Base-by-base conservation (phyloP, 768 basidiomycete species). In the Hygrocybe punicea region DNA sequence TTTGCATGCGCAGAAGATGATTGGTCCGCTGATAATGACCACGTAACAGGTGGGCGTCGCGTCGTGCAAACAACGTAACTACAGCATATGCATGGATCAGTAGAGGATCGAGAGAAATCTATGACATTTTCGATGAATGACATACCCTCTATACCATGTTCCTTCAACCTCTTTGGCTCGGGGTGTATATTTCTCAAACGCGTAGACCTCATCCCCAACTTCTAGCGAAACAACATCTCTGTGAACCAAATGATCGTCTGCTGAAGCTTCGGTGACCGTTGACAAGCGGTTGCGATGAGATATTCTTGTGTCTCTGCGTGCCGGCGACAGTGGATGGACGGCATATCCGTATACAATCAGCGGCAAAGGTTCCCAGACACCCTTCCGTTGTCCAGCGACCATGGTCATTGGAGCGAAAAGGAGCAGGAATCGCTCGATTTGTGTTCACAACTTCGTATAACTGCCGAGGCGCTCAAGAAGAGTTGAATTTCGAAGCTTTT, bases 171-270 rank as follows among this genome's bases (percentile, higher is more conserved):
- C 89, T 66, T 87, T 89, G 56, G 76, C 80, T 51, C 77, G 77
- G 10, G 88, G 86, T 0, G 80, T 85, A 70, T 93, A 95, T 67
- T 87, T 87, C 75, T 98, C 96, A 66, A 98, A 98, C 16, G 94
- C 93, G 73, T 98, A 98, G 34, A 98, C 86, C 68, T 98, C 95
- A 71, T 97, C 95, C 47, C 96, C 96, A 25, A 98, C 89, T 63
- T 97, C 94, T 55, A 98, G 81, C 6, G 87, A 81, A 34, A 93
- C 91, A 21, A 91, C 86, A 60, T 91, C 89, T 53, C 84, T 79
- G 73, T 86, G 80, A 0, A 83, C 78, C 39, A 80, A 76, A 36
- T 84, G 78, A 40, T 88, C 87, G 53, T 85, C 86, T 17, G 81
- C 79, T 2, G 74, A 88, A 62, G 75, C 76, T 62, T 85, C 84